A percentile compares a stretch with the other conserved stretches of the same genome.
Evolutionary conservation across 2,329 filamentous ascomycete genomes (phyloP).

Genomic region (Truncatella angustata): DNA sequence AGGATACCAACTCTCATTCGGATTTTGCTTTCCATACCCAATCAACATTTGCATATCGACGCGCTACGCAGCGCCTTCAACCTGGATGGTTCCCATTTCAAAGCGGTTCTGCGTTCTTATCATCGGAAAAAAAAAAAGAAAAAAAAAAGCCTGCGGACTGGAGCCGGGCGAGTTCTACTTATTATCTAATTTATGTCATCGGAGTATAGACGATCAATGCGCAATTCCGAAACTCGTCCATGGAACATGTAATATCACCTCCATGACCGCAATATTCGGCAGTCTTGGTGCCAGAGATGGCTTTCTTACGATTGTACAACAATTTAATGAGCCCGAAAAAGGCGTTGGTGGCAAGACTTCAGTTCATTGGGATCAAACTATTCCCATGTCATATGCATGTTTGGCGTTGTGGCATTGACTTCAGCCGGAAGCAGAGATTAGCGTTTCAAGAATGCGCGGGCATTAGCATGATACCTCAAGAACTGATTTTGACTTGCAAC

Average conservation of each 20-base stretch:
- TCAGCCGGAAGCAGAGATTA: background rate
- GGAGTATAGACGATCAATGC: background rate
- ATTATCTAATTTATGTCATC: no score
- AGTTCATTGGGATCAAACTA: no score
- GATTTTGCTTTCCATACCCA: background rate
- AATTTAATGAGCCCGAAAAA: conserved; percentile 1
- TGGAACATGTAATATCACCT: background rate
- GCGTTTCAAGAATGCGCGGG: background rate
- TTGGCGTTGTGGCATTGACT: background rate
- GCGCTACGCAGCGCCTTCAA: background rate
- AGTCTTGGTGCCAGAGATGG: background rate
- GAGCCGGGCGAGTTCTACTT: conserved; percentile 5
- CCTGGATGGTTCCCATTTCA: background rate
- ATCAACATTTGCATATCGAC: conserved; percentile 6
- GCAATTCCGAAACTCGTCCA: background rate
- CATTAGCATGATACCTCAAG: background rate
- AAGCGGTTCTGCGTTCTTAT: background rate
- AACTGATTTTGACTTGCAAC: background rate
- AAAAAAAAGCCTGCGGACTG: conserved; percentile 4
- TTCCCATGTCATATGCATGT: no score
- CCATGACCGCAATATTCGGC: background rate
- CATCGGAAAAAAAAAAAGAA: background rate
- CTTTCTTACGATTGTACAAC: conserved; percentile 6
- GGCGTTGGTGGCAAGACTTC: conserved; percentile 3
- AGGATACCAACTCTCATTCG: conserved; percentile 5